Evolutionary conservation across 106 monocot species (phyloP), one percentile per base, ranked within the genome.

Genomic region (Iris macrosiphon): DNA sequence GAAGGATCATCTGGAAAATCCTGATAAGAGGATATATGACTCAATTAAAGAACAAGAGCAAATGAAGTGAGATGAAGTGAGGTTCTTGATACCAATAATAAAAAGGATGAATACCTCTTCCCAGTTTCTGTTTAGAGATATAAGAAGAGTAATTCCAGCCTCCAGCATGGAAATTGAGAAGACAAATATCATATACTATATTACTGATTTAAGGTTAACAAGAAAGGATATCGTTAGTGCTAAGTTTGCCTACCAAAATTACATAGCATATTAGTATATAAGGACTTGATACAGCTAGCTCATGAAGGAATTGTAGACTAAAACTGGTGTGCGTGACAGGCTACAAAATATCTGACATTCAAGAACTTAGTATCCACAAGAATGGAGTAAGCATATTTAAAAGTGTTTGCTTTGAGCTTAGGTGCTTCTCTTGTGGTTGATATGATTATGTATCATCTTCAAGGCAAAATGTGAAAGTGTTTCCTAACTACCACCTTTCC

Each of bases 111-210:
- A 40, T 62, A 92, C 92, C 82, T 79, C 82, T 68, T 92, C 86
- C 92, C 92, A 92, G 43, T 73, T 66, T 20, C 53, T 59, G 54
- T 92, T 92, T 25, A 92, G 70, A 55, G 83, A 79, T 37, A 87
- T 56, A 63, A 87, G 79, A 24, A 71, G 67, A 51, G 70, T 71
- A 22, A 83, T 38, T 38, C 79, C 75, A 55, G 74, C 78, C 68
- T 92, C 92, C 45, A 87, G 49, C 37, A 79, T 39, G 37, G 87
- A 16, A 28, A 92, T 66, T 16, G 68, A 31, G 39, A 76, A 44
- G 40, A 81, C 47, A 29, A 68, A 12, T 1, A 49, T 52, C 30
- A 44, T 63, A 55, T 81, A 76, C 81, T 81, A 37, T 6, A 58
- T 21, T 22, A 14, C 40, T 3, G 31, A 11, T 35, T 86, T 71